Evolutionary conservation across 2,329 filamentous ascomycete species (phyloP), one percentile per base, ranked within the genome.

Genomic region (Alternaria triticimaculans): DNA sequence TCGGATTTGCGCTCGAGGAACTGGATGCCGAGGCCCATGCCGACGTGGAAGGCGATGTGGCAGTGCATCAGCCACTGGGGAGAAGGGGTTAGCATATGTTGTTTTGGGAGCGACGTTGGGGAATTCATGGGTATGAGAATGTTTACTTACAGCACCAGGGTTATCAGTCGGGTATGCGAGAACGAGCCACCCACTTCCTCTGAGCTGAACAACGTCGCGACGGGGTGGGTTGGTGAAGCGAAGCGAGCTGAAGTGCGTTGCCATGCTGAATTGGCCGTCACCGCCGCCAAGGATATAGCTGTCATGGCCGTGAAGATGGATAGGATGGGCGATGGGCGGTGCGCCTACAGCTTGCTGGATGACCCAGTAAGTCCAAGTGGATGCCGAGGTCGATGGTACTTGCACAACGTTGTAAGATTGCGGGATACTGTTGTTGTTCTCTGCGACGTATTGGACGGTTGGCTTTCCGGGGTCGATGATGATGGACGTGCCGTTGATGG

Each of bases 101-200:
- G 9, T 12, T 1, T 8, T 6, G 12, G 20, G 4, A 2, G 14
- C 9, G 30, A 37, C 6, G 9, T 21, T 9, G 5, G 1, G n/a
- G 20, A 12, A 37, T n/a, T n/a, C n/a, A n/a, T n/a, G n/a, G n/a
- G n/a, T n/a, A 53, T 14, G 1, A 9, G 6, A n/a, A 1, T 8
- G n/a, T 37, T 0, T 10, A 53, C 49, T 53, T 53, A 53, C 49
- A 14, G 74, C 73, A 20, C 86, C 86, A 3, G 86, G 85, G 70
- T 87, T 87, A 56, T 82, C 78, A 2, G 84, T 83, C 51, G 77
- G 72, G 73, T 86, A 86, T 41, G 85, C 84, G 41, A 87, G 72
- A 21, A 87, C 83, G 11, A 81, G 82, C 72, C 83, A 83, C 6
- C 78, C 79, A 3, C 58, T 58, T 4, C 58, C 68, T 0, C 70